Percentiles rank a stretch among this genome's conserved stretches.
Conservation (phyloP, 2,329 filamentous ascomycete species). For the Botrytis hyacinthi region DNA sequence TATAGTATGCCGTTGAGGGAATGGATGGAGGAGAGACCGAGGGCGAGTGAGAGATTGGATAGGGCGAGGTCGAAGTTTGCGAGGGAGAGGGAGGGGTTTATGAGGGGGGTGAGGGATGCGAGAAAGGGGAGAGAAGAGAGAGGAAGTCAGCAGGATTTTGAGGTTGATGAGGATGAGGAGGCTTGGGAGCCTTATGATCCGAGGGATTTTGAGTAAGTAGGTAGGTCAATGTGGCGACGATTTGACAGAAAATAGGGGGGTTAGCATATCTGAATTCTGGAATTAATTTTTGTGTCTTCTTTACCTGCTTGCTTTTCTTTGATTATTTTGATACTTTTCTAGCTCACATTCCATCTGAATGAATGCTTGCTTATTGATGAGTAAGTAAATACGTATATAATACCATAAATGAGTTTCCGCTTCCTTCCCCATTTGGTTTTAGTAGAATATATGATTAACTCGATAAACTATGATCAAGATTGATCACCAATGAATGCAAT, state of each 20-base stretch:
- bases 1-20: neutral
- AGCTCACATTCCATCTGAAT: rapidly evolving
- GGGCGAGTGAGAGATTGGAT: neutral
- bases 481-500: too few species aligned
- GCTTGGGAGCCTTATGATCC: neutral
- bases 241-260: neutral
- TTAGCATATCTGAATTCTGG: neutral
- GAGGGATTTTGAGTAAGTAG: neutral
- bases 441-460: neutral
- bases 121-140: too few species aligned
- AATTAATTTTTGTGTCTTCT: neutral
- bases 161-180: neutral
- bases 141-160: rapidly evolving
- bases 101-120: neutral
- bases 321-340: neutral
- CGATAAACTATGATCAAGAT: too few species aligned
- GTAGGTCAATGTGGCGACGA: neutral
- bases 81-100: rapidly evolving
- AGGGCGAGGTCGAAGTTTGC: neutral
- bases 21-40: neutral
- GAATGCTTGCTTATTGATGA: rapidly evolving
- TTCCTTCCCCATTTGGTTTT: neutral
- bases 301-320: neutral
- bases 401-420: rapidly evolving
- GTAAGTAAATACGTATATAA: neutral